Evolutionary conservation across 495 filamentous ascomycete genomes (phyloP), one percentile per base, ranked within the genome.

Genomic region (Penicillium roqueforti): DNA sequence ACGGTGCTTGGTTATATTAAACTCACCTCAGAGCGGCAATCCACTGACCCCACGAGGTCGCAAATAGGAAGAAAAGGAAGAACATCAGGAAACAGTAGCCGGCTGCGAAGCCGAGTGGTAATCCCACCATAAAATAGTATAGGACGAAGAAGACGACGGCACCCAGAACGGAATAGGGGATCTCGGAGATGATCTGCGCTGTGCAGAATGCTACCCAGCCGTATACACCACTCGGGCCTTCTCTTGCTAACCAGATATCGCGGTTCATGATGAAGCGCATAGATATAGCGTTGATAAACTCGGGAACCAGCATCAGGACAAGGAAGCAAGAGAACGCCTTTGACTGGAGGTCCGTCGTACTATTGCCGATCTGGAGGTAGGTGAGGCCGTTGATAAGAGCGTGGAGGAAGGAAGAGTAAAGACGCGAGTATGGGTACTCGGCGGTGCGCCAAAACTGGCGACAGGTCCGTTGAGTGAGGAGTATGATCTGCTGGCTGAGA

Each of bases 11-110:
- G 0, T 16, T 7, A 36, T 36, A 36, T 6, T 8, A 34, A 20
- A 63, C 64, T 53, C 23, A 73, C 70, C 70, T 90, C 26, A 89
- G 63, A 0, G 88, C 83, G 7, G 85, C 81, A 42, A 92, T 76
- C 53, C 79, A 80, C 54, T 91, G 88, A 10, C 77, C 87, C 57
- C 90, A 74, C 0, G 85, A 86, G 25, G 91, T 86, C 5, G 83
- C 80, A 68, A 92, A 91, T 5, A 91, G 63, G 65, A 91, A 87
- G 26, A 85, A 88, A 58, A 91, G 74, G 42, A 92, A 79, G 50
- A 92, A 77, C 76, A 92, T 88, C 66, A 92, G 69, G 76, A 92
- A 92, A 61, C 86, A 86, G 66, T 91, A 92, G 0, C 89, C 90
- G 0, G 89, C 86, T 3, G 73, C 72, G 0, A 84, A 66, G 1